Evolutionary conservation across 2,329 filamentous ascomycete genomes (phyloP).

Genomic region (Fusarium solani-melongenae): DNA sequence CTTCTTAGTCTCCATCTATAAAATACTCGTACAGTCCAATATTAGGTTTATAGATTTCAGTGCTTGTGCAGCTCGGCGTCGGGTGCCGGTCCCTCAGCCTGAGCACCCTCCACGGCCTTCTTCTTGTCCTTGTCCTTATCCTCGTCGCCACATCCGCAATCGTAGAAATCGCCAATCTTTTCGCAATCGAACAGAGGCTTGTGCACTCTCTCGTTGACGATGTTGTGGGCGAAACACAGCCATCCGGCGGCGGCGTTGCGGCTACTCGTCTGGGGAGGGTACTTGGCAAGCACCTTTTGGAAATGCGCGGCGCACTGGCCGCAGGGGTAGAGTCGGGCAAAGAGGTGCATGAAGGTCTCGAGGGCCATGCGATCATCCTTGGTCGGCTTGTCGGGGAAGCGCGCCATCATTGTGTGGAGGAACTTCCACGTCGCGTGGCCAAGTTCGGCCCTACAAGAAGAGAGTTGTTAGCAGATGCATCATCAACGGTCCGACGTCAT

Average conservation of each 20-base stretch:
- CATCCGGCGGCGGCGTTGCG: slow-evolving; percentile 73
- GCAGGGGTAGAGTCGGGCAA: slow-evolving; percentile 76
- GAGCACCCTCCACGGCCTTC: slow-evolving; percentile 33
- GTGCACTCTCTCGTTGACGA: slow-evolving; percentile 72
- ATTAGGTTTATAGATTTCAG: slow-evolving; percentile 3
- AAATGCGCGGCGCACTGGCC: slow-evolving; percentile 78
- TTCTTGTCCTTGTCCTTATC: slow-evolving; percentile 60
- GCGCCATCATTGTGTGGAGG: slow-evolving; percentile 76
- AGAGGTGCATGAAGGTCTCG: slow-evolving; percentile 73
- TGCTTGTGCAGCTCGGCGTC: slow-evolving; percentile 38
- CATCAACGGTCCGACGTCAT: neutral
- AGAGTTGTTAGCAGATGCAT: slow-evolving; percentile 14
- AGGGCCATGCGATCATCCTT: slow-evolving; percentile 71
- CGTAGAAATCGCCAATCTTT: slow-evolving; percentile 77
- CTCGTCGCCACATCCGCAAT: slow-evolving; percentile 77
- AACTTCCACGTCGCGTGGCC: slow-evolving; percentile 77
- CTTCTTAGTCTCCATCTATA: slow-evolving; percentile 5
- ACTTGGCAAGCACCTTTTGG: slow-evolving; percentile 69
- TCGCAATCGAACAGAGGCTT: slow-evolving; percentile 74
- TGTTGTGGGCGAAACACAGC: slow-evolving; percentile 76
- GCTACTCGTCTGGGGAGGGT: slow-evolving; percentile 72
- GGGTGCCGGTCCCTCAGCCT: slow-evolving; percentile 24
- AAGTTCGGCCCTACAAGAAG: slow-evolving; percentile 65
- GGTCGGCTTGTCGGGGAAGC: slow-evolving; percentile 74
- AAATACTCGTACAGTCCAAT: slow-evolving; percentile 15